phyloP scores from a whole-genome alignment of 2,329 filamentous ascomycete genomes.

The Fusarium heterosporum region DNA sequence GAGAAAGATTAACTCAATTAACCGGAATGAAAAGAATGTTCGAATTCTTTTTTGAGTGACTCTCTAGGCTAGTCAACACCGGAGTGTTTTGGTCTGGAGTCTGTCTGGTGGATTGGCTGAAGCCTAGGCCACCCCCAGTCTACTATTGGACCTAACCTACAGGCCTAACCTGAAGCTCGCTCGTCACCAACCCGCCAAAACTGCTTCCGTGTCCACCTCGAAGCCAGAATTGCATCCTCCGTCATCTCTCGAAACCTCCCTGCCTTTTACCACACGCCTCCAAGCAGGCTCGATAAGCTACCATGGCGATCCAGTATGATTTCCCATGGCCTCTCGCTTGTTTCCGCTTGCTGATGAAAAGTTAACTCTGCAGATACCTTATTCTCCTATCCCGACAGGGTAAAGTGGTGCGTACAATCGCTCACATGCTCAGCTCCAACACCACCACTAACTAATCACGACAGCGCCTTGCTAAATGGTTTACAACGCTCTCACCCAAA shows the following conservation, averaged over 20 bases:
- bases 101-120: constrained; percentile 23
- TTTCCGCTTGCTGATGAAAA: constrained; percentile 38
- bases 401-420: constrained; percentile 85
- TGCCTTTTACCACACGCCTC: constrained; percentile 36
- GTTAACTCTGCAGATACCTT: constrained; percentile 76
- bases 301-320: constrained; percentile 61
- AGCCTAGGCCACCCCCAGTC: constrained; percentile 24
- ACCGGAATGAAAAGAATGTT: background rate
- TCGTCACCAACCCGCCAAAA: constrained; percentile 49
- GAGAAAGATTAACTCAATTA: no score
- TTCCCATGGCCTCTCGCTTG: constrained; percentile 18
- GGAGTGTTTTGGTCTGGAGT: constrained; percentile 6
- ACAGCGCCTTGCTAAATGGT: constrained; percentile 99
- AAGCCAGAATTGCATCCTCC: constrained; percentile 44
- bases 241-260: constrained; percentile 35
- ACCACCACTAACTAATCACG: constrained; percentile 37
- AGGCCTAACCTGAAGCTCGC: constrained; percentile 21
- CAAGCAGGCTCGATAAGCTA: constrained; percentile 43
- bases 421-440: constrained; percentile 20
- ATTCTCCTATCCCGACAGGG: constrained; percentile 98
- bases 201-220: constrained; percentile 45
- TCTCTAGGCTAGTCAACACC: constrained; percentile 1
- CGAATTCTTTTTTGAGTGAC: background rate
- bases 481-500: constrained; percentile 95
- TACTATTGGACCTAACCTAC: constrained; percentile 1